Base-by-base conservation (phyloP, 1,284 basidiomycete species). In the Ustilago nuda region DNA sequence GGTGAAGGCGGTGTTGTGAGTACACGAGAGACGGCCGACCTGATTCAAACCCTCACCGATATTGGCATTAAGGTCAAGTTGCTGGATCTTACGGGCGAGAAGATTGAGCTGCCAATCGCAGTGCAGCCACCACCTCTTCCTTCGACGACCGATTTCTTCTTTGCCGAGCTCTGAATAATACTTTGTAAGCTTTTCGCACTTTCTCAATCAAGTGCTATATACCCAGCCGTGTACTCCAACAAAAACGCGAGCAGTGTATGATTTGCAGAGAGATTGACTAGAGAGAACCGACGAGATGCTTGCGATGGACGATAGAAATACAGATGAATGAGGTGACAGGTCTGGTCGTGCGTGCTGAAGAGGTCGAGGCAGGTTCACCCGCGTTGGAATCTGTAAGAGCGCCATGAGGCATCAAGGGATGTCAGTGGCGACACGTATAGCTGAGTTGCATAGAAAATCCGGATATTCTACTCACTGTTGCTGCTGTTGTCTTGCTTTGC, bases 61-160 rank as follows among this genome's bases (percentile, higher is more conserved):
- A 93, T 98, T 78, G 95, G 94, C 3, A 87, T 98, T 68, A 96
- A 96, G 88, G 93, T 98, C 82, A 94, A 96, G 86, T 87, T 98
- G 78, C 93, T 81, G 59, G 92, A 88, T n/a, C 39, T 61, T 19
- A 83, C 80, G 5, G 79, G 79, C 23, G 79, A 79, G 46, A 78
- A 80, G 61, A 80, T 82, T 50, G 81, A 82, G 32, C 50, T 82
- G 35, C 81, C 81, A 0, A 56, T 68, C 12, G 51, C 62, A 2
- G 61, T 80, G 43, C 74, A 72, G 33, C 61, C 72, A n/a, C 72
- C 80, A 15, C 64, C 78, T 23, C 61, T 82, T 54, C 81, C 81
- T 11, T 56, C 61, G 17, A 80, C 80, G 23, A 82, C 81, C 45
- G 67, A 82, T 4, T 82, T 82, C 63, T 82, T 82, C 78, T 82